A percentile compares a stretch with the other conserved stretches of the same genome.
Conservation (phyloP, 768 basidiomycete genomes). For the Kwoniella dendrophila region DNA sequence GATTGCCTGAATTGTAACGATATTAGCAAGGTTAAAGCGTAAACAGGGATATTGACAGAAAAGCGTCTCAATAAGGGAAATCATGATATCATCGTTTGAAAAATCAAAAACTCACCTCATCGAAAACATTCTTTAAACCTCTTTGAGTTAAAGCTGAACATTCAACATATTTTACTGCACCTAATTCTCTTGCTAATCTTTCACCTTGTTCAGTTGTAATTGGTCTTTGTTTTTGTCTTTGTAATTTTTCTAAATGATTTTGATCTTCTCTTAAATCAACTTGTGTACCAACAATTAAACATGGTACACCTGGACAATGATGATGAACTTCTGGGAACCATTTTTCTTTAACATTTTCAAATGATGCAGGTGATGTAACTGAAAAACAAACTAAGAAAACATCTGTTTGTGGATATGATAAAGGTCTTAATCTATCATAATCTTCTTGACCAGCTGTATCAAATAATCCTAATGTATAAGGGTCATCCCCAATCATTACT, state of each 20-base stretch:
- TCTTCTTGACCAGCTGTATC: conserved; percentile 99
- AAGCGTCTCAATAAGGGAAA: too few species aligned
- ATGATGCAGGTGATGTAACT: conserved; percentile 96
- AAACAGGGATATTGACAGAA: too few species aligned
- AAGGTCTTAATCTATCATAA: conserved; percentile 96
- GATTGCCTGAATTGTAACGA: conserved; percentile 71
- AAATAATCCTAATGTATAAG: conserved; percentile 95
- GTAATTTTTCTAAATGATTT: conserved; percentile 90
- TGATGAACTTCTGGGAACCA: conserved; percentile 99
- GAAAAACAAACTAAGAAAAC: conserved; percentile 99
- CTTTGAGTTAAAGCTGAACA: conserved; percentile 99
- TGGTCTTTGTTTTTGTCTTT: conserved; percentile 93
- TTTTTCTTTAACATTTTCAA: conserved; percentile 99
- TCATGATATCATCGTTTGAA: conserved; percentile 15
- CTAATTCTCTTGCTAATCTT: conserved; percentile 91
- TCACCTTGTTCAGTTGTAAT: conserved; percentile 86
- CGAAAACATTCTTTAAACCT: conserved; percentile 99
- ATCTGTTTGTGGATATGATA: conserved; percentile 99
- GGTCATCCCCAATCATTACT: conserved; percentile 99
- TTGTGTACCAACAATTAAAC: conserved; percentile 98
- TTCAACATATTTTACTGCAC: conserved; percentile 98
- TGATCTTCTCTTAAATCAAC: conserved; percentile 93
- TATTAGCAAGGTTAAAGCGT: too few species aligned
- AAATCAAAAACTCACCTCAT: conserved; percentile 71
- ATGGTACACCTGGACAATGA: conserved; percentile 98